Percentiles rank a stretch among this genome's conserved stretches.
phyloP scores from a whole-genome alignment of 352 stramenopile genomes.

The Globisporangium mamillatum region DNA sequence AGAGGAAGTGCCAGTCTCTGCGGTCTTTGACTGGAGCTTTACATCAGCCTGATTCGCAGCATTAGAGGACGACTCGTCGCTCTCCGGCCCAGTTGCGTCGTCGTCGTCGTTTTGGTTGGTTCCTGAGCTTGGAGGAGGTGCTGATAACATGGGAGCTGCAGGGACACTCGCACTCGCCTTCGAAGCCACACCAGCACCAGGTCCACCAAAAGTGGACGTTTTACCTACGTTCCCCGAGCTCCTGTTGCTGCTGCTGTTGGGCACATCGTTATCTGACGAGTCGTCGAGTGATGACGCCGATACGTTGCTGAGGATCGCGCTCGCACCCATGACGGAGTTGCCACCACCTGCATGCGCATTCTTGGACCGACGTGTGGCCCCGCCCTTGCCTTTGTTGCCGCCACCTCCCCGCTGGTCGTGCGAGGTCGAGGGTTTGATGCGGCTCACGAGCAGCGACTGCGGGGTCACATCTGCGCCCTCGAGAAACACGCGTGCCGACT shows the following conservation, averaged over 20 bases:
- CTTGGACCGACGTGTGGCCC: constrained; percentile 32
- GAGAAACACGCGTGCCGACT: constrained; percentile 59
- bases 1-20: neutral
- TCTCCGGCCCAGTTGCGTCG: constrained; percentile 6
- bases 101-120: constrained; percentile 22
- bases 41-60: neutral
- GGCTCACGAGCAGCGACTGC: constrained; percentile 71
- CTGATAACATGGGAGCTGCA: neutral
- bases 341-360: constrained; percentile 16
- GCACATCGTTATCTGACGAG: constrained; percentile 37
- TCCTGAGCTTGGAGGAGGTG: neutral
- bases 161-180: constrained; percentile 2
- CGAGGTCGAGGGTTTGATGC: constrained; percentile 58
- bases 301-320: constrained; percentile 45
- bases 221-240: neutral
- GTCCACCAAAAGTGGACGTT: neutral
- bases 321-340: constrained; percentile 40
- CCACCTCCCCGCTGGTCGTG: constrained; percentile 19
- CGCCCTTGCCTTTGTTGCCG: constrained; percentile 22
- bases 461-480: constrained; percentile 71
- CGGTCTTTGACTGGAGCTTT: neutral
- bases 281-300: constrained; percentile 61
- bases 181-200: neutral
- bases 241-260: neutral
- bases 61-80: neutral